A percentile compares a stretch with the other conserved stretches of the same genome.
Conservation (phyloP, 2,329 filamentous ascomycete species). For the Sclerotinia trifoliorum region DNA sequence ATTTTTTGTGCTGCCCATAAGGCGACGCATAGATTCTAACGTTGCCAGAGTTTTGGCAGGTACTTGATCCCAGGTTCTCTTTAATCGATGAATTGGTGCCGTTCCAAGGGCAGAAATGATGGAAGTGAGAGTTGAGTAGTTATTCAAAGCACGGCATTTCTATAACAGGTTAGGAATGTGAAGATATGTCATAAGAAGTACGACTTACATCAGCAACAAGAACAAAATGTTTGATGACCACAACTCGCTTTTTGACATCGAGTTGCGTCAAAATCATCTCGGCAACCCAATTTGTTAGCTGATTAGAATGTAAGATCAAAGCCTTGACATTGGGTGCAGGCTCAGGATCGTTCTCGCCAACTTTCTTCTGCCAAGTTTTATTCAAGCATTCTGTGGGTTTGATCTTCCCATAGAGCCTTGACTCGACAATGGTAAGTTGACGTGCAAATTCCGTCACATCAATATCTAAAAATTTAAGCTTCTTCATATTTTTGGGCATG, state of each 20-base stretch:
- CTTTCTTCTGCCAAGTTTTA: slow-evolving; percentile 99
- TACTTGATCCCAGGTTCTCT: slow-evolving; percentile 91
- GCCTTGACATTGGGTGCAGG: slow-evolving; percentile 93
- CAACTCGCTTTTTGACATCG: slow-evolving; percentile 92
- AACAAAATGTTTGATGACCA: slow-evolving; percentile 98
- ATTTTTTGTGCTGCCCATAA: slow-evolving; percentile 98
- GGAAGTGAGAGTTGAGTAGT: slow-evolving; percentile 95
- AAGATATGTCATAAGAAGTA: slow-evolving; percentile 20
- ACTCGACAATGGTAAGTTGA: slow-evolving; percentile 95
- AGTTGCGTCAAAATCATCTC: slow-evolving; percentile 97
- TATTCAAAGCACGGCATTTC: slow-evolving; percentile 94
- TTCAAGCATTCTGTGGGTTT: slow-evolving; percentile 94
- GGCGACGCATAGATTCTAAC: slow-evolving; percentile 84
- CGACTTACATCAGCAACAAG: slow-evolving; percentile 86
- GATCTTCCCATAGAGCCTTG: slow-evolving; percentile 90
- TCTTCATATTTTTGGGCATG: slow-evolving; percentile 99
- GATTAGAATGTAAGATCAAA: slow-evolving; percentile 94
- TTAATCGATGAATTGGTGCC: slow-evolving; percentile 89
- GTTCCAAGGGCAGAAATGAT: slow-evolving; percentile 96
- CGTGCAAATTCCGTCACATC: slow-evolving; percentile 96
- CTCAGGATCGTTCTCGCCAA: slow-evolving; percentile 75
- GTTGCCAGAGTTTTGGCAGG: slow-evolving; percentile 77
- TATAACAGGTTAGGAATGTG: slow-evolving; percentile 43
- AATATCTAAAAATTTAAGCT: slow-evolving; percentile 96
- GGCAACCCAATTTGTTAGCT: slow-evolving; percentile 98